These are phyloP conservation scores for Ophiostoma pallidulum DNA, from an alignment of 2,329 filamentous ascomycete species.

Conservation along the genomic window DNA sequence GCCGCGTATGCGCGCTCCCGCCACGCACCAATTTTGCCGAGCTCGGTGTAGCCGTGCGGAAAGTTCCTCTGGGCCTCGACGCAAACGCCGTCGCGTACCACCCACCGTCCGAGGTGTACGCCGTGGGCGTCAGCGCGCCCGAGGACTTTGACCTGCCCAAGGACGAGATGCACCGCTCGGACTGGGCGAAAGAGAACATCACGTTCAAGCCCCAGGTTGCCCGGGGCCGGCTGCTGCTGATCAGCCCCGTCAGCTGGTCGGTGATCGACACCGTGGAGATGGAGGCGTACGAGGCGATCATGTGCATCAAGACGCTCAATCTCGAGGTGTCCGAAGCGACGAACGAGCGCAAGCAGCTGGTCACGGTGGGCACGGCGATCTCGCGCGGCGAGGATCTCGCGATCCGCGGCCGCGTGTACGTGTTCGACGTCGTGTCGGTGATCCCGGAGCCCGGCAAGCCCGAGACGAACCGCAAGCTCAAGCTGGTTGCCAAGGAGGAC, in stretches of 20 bases:
- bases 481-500: conserved; percentile 80
- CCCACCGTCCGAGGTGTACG: conserved; percentile 62
- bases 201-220: conserved; percentile 57
- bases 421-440: conserved; percentile 86
- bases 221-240: conserved; percentile 64
- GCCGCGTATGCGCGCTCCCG: conserved; percentile 66
- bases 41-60: conserved; percentile 65
- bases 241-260: conserved; percentile 68
- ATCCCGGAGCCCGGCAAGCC: conserved; percentile 79
- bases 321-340: conserved; percentile 88
- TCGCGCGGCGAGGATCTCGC: conserved; percentile 86
- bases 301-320: conserved; percentile 73
- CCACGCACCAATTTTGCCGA: conserved; percentile 54
- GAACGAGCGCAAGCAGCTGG: conserved; percentile 71
- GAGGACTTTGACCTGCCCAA: conserved; percentile 75
- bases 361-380: conserved; percentile 77
- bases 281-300: conserved; percentile 65
- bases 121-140: conserved; percentile 58
- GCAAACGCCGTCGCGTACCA: conserved; percentile 70
- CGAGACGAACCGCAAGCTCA: conserved; percentile 77
- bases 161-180: conserved; percentile 73
- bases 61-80: conserved; percentile 60
- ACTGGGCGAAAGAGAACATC: conserved; percentile 67
- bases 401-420: conserved; percentile 73
- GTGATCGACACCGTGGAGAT: conserved; percentile 68